Percentiles rank a stretch among this genome's conserved stretches.
These are phyloP conservation scores for Lanmaoa pseudosensibilis DNA, from an alignment of 768 basidiomycete species.

Conservation along the genomic window DNA sequence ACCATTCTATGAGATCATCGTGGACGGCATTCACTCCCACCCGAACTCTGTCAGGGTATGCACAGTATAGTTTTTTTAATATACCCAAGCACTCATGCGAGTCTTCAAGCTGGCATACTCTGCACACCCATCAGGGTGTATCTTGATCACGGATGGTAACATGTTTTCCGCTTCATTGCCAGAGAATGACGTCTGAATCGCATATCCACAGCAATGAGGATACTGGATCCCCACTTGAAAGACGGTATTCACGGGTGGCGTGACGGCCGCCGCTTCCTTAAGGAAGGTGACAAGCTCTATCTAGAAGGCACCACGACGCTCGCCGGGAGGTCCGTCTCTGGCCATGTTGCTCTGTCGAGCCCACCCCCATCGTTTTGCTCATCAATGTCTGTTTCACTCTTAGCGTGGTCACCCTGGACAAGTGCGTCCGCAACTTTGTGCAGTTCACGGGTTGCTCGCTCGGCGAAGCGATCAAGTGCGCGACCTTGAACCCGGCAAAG, in stretches of 20 bases:
- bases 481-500: constrained; percentile 83
- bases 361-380: background rate
- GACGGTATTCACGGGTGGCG: constrained; percentile 91
- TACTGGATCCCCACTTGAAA: constrained; percentile 78
- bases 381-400: background rate
- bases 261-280: constrained; percentile 75
- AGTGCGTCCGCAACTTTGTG: constrained; percentile 83
- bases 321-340: constrained; percentile 69
- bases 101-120: constrained; percentile 71
- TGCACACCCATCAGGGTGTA: constrained; percentile 80
- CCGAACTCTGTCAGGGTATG: constrained; percentile 85
- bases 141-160: constrained; percentile 86
- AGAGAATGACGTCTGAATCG: background rate
- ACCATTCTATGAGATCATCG: constrained; percentile 88
- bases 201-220: constrained; percentile 64
- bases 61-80: constrained; percentile 4
- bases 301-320: constrained; percentile 85
- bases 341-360: background rate
- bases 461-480: constrained; percentile 81
- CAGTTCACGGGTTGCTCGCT: constrained; percentile 82
- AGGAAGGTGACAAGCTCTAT: constrained; percentile 77
- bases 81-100: background rate
- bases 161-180: constrained; percentile 14
- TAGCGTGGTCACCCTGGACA: constrained; percentile 80
- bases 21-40: constrained; percentile 89